A percentile compares a stretch with the other conserved stretches of the same genome.
Conservation (phyloP, 768 basidiomycete species). For the Pisolithus albus region DNA sequence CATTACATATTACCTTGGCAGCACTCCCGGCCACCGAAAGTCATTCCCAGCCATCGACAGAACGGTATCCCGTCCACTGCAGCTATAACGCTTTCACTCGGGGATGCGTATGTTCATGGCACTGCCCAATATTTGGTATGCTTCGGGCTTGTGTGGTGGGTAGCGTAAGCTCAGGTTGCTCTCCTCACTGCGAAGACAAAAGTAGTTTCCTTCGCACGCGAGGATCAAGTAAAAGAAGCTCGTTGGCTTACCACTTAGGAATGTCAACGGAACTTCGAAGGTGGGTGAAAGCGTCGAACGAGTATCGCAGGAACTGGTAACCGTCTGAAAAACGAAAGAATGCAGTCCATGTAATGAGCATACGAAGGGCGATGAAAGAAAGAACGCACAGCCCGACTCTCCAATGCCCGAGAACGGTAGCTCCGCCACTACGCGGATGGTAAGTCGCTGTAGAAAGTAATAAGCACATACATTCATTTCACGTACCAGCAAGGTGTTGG, state of each 20-base stretch:
- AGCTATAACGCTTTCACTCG: not conserved
- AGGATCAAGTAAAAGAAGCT: slow-evolving; percentile 7
- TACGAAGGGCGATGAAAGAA: not conserved
- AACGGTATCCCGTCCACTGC: too few relatives aligned
- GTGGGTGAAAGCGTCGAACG: slow-evolving; percentile 51
- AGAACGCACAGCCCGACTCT: slow-evolving; percentile 54
- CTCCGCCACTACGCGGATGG: slow-evolving; percentile 25
- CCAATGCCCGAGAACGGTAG: slow-evolving; percentile 53
- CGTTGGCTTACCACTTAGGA: slow-evolving; percentile 42
- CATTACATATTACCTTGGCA: too few relatives aligned
- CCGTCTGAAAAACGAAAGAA: slow-evolving; percentile 37
- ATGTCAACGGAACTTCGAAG: slow-evolving; percentile 44
- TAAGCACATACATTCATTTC: slow-evolving; percentile 6
- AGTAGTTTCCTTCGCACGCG: not conserved
- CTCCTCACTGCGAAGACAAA: slow-evolving; percentile 16
- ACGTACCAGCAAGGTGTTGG: slow-evolving; percentile 42
- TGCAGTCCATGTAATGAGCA: not conserved
- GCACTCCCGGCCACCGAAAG: too few relatives aligned
- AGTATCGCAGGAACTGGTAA: slow-evolving; percentile 43
- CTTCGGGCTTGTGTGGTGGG: slow-evolving; percentile 17
- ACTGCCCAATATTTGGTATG: slow-evolving; percentile 8
- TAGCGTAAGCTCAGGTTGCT: slow-evolving; percentile 15
- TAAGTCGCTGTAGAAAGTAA: not conserved
- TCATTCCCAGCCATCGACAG: too few relatives aligned
- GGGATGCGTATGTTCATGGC: not conserved